Conservation (phyloP, 1,284 basidiomycete genomes). For the Termitomyces sp. region DNA sequence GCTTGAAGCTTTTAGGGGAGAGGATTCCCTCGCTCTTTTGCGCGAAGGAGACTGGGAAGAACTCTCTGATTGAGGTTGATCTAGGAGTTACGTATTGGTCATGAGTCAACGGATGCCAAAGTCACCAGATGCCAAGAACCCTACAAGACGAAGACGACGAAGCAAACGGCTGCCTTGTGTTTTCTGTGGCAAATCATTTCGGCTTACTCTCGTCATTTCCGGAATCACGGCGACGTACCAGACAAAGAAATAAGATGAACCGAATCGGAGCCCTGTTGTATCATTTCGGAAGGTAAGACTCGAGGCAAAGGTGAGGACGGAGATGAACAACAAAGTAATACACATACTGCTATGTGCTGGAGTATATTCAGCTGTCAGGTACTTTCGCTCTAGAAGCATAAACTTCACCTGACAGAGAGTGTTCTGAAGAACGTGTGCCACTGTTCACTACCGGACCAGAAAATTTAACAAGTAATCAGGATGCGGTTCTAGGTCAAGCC, state of each 20-base stretch:
- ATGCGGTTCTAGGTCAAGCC: neutral
- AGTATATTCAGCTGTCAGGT: neutral
- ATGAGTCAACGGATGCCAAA: neutral
- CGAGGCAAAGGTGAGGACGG: conserved; percentile 16
- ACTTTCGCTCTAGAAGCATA: neutral
- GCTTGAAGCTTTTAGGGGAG: conserved; percentile 12
- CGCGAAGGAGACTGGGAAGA: neutral
- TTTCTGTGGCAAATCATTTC: conserved; percentile 6
- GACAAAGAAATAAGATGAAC: conserved; percentile 1
- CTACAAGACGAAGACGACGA: neutral
- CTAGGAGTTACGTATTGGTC: conserved; percentile 1
- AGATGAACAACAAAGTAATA: neutral
- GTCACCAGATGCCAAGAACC: neutral
- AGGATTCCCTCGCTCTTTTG: conserved; percentile 14
- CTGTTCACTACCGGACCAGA: neutral
- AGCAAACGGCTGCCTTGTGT: conserved; percentile 3
- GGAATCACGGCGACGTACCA: conserved; percentile 10
- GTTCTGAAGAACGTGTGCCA: neutral
- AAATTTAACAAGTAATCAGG: neutral
- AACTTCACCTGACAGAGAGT: conserved; percentile 8
- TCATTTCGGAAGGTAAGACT: conserved; percentile 7
- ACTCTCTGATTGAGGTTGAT: neutral
- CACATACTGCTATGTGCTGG: conserved; percentile 5
- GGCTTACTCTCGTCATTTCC: neutral
- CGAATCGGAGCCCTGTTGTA: conserved; percentile 1